These are phyloP conservation scores for Diplotaxis tenuifolia DNA, from an alignment of 345 rosid species.

Conservation along the genomic window DNA sequence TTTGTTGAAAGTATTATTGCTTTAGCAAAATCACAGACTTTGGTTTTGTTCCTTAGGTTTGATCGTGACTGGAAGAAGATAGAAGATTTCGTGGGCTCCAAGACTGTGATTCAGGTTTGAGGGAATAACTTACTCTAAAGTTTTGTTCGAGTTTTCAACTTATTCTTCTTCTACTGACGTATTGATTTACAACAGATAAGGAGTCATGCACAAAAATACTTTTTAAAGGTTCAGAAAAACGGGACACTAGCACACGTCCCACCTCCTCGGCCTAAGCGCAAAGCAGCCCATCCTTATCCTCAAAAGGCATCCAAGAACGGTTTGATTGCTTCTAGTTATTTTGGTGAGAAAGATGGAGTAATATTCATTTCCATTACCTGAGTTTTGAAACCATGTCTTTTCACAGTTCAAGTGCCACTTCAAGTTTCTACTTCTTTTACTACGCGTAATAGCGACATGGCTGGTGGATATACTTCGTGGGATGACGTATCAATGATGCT, in stretches of 20 bases:
- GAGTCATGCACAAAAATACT: conserved; percentile 98
- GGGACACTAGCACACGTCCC: conserved; percentile 92
- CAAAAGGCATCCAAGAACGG: conserved; percentile 90
- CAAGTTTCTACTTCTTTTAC: conserved; percentile 61
- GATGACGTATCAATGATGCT: conserved; percentile 62
- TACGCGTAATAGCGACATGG: conserved; percentile 38
- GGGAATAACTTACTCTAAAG: background rate
- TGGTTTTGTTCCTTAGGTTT: conserved; percentile 53
- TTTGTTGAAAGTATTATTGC: background rate
- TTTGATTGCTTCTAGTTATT: conserved; percentile 29
- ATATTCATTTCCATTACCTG: background rate
- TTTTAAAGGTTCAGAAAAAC: conserved; percentile 92
- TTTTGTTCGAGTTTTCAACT: background rate
- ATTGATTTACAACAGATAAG: conserved; percentile 62
- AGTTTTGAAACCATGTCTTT: conserved; percentile 11
- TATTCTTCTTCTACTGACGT: background rate
- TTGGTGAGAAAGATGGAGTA: background rate
- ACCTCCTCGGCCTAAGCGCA: conserved; percentile 97
- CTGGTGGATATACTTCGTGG: conserved; percentile 63
- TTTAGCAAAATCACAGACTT: background rate
- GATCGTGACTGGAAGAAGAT: conserved; percentile 99
- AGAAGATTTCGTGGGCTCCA: conserved; percentile 96
- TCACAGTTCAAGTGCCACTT: conserved; percentile 53
- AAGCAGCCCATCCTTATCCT: conserved; percentile 94
- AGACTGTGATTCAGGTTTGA: conserved; percentile 94